Percentiles rank a stretch among this genome's conserved stretches.
phyloP scores from a whole-genome alignment of 257 asterid genomes.

The Henckelia pumila region DNA sequence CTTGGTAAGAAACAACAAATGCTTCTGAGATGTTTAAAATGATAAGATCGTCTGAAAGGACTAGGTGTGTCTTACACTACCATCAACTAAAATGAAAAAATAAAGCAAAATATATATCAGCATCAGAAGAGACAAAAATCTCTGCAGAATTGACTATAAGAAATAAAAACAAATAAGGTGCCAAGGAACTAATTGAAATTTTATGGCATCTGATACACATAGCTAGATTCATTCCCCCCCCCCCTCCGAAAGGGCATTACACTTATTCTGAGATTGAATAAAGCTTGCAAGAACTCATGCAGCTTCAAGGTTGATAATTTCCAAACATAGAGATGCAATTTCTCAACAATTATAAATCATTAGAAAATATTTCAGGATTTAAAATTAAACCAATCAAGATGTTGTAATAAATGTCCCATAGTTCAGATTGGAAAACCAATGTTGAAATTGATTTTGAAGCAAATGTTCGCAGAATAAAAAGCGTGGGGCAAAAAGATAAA shows the following conservation, averaged over 20 bases:
- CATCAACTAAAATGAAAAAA: slow-evolving; percentile 4
- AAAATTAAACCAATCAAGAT: neutral
- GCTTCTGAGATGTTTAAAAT: slow-evolving; percentile 6
- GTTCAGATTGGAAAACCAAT: slow-evolving; percentile 12
- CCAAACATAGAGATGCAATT: neutral
- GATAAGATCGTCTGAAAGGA: slow-evolving; percentile 13
- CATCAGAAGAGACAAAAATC: neutral
- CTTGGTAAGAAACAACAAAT: slow-evolving; percentile 31
- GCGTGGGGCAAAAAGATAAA: neutral
- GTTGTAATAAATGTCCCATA: slow-evolving; percentile 4
- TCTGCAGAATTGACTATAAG: slow-evolving; percentile 6
- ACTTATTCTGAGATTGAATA: slow-evolving; percentile 19
- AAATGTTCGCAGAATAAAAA: slow-evolving; percentile 11
- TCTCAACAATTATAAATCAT: neutral
- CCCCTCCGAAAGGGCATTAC: neutral
- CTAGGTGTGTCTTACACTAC: neutral
- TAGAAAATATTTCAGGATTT: neutral
- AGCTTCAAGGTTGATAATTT: slow-evolving; percentile 8
- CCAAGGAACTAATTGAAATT: slow-evolving; percentile 19
- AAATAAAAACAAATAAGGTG: slow-evolving; percentile 11
- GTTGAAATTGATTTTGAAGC: slow-evolving; percentile 5
- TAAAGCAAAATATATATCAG: neutral
- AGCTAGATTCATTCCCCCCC: neutral
- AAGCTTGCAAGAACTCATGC: slow-evolving; percentile 4
- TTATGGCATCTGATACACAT: neutral